Evolutionary conservation across 140 eudicot species (phyloP).

Genomic region (Stevia rebaudiana): DNA sequence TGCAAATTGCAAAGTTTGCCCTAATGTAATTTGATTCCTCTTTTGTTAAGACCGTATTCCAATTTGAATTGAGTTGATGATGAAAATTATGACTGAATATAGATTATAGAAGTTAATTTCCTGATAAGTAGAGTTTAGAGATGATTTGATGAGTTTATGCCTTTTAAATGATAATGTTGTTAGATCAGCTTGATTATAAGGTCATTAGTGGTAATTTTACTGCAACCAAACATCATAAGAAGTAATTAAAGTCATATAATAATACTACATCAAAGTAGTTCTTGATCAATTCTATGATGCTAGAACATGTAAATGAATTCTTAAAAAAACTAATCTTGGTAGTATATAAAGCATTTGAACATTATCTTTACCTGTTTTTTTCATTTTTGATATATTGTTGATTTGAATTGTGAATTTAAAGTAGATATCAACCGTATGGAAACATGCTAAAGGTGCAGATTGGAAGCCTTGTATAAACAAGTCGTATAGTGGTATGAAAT

Average conservation of each 20-base stretch:
- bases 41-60: background rate
- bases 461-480: constrained; percentile 85
- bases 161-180: too few relatives aligned
- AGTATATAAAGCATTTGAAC: background rate
- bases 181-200: background rate
- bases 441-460: constrained; percentile 69
- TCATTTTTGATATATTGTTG: constrained; percentile 6
- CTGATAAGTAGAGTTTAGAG: too few relatives aligned
- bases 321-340: background rate
- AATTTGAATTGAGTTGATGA: background rate
- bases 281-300: background rate
- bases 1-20: constrained; percentile 20
- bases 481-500: constrained; percentile 54
- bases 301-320: background rate
- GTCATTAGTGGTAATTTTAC: background rate
- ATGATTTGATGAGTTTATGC: too few relatives aligned
- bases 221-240: background rate
- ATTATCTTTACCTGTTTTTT: background rate
- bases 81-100: background rate
- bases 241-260: background rate
- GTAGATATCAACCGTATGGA: constrained; percentile 90
- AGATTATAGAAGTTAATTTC: too few relatives aligned
- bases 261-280: background rate
- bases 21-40: constrained; percentile 26
- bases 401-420: constrained; percentile 10